Conservation (phyloP, 2,329 filamentous ascomycete species). For the Fusarium chaquense region DNA sequence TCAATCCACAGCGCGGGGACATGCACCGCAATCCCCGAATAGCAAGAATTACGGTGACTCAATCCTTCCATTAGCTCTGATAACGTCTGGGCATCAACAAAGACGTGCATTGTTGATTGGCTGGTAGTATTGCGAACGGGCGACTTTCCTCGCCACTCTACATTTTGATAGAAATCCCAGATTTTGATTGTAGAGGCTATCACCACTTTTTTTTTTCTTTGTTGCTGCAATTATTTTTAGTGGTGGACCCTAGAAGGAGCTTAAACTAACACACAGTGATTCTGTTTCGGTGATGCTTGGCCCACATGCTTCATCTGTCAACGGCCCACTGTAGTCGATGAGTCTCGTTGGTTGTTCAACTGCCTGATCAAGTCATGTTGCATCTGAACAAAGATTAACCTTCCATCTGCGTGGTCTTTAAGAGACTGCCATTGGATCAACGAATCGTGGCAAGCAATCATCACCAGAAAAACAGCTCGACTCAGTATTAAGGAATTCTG, state of each 20-base stretch:
- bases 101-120: slow-evolving; percentile 27
- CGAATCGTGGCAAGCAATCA: slow-evolving; percentile 16
- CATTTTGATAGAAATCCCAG: neutral
- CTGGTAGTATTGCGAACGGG: neutral
- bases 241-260: slow-evolving; percentile 26
- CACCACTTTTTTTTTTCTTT: slow-evolving; percentile 19
- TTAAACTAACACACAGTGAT: slow-evolving; percentile 24
- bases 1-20: slow-evolving; percentile 31
- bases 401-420: neutral
- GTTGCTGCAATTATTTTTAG: slow-evolving; percentile 6
- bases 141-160: slow-evolving; percentile 18
- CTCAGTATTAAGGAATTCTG: slow-evolving; percentile 4
- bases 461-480: slow-evolving; percentile 4
- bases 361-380: neutral
- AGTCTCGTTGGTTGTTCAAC: slow-evolving; percentile 16
- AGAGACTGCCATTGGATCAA: slow-evolving; percentile 4
- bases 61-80: slow-evolving; percentile 8
- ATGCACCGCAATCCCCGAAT: slow-evolving; percentile 8
- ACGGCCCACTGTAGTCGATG: slow-evolving; percentile 19
- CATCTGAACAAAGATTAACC: neutral
- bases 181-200: slow-evolving; percentile 13
- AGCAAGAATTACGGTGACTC: slow-evolving; percentile 17
- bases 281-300: slow-evolving; percentile 2
- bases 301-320: slow-evolving; percentile 38
- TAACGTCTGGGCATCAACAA: neutral